phyloP scores from a whole-genome alignment of 495 filamentous ascomycete species.

The Xylaria scruposa region DNA sequence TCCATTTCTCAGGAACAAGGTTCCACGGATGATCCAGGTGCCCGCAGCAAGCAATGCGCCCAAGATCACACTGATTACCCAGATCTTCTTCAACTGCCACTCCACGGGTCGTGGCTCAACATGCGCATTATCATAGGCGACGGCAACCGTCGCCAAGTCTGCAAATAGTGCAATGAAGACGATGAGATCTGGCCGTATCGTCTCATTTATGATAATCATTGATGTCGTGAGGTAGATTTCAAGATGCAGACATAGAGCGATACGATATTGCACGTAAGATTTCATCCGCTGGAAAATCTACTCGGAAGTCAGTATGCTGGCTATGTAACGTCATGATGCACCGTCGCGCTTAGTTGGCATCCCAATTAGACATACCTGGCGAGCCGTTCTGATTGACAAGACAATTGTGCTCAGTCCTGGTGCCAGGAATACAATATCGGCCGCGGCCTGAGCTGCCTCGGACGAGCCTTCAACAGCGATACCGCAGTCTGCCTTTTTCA shows the following conservation, averaged over 20 bases:
- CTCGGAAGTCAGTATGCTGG: background rate
- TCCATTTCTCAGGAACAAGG: slow-evolving; percentile 71
- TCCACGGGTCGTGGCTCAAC: slow-evolving; percentile 85
- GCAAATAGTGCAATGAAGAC: slow-evolving; percentile 95
- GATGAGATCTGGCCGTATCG: slow-evolving; percentile 81
- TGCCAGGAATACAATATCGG: slow-evolving; percentile 91
- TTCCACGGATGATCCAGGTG: slow-evolving; percentile 82
- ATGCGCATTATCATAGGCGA: slow-evolving; percentile 91
- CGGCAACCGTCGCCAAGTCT: slow-evolving; percentile 87
- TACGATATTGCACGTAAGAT: slow-evolving; percentile 94
- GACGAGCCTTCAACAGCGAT: slow-evolving; percentile 93
- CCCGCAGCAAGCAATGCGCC: slow-evolving; percentile 78
- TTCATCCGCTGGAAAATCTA: slow-evolving; percentile 97
- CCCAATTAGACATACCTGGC: slow-evolving; percentile 55
- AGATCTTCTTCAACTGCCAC: slow-evolving; percentile 91
- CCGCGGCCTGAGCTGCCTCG: slow-evolving; percentile 88
- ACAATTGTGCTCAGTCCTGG: slow-evolving; percentile 92
- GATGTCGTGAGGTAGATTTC: slow-evolving; percentile 88
- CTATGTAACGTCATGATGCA: background rate
- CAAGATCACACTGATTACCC: slow-evolving; percentile 85
- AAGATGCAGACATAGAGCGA: slow-evolving; percentile 91
- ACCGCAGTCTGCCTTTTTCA: slow-evolving; percentile 94
- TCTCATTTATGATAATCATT: slow-evolving; percentile 83
- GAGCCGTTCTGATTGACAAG: slow-evolving; percentile 87
- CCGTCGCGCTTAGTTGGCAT: background rate